Evolutionary conservation across 202 grass and related monocot species (phyloP).

Genomic region (Bolboschoenoplectus hybrid): DNA sequence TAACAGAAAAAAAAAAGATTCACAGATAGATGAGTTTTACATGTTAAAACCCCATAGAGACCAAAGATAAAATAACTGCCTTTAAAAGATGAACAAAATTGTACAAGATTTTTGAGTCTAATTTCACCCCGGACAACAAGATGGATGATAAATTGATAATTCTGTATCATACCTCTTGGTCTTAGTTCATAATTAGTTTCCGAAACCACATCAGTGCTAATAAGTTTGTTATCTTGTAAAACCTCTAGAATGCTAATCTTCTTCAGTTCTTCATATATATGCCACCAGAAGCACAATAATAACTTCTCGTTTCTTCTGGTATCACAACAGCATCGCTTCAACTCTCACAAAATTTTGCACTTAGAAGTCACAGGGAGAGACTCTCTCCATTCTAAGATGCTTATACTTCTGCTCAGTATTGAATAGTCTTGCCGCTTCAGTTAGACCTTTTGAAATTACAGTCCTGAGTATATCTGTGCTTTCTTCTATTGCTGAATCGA

Average conservation of each 20-base stretch:
- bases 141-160: background rate
- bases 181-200: background rate
- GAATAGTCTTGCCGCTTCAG: constrained; percentile 50
- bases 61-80: background rate
- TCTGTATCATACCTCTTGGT: background rate
- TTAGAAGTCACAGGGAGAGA: constrained; percentile 43
- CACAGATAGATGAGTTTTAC: background rate
- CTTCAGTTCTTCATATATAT: constrained; percentile 5
- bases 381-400: constrained; percentile 58
- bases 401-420: constrained; percentile 89
- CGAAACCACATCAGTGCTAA: background rate
- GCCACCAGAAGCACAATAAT: background rate
- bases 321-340: background rate
- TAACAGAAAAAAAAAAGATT: background rate
- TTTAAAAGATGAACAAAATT: background rate
- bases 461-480: constrained; percentile 67
- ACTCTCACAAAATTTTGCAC: background rate
- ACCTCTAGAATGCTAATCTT: background rate
- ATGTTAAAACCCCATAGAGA: background rate
- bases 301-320: background rate
- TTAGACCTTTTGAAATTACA: constrained; percentile 66
- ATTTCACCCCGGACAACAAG: background rate
- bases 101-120: background rate
- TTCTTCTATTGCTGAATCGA: constrained; percentile 75
- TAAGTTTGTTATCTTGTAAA: background rate